These are phyloP conservation scores for Salix arbutifolia DNA, from an alignment of 345 rosid genomes.

Conservation along the genomic window DNA sequence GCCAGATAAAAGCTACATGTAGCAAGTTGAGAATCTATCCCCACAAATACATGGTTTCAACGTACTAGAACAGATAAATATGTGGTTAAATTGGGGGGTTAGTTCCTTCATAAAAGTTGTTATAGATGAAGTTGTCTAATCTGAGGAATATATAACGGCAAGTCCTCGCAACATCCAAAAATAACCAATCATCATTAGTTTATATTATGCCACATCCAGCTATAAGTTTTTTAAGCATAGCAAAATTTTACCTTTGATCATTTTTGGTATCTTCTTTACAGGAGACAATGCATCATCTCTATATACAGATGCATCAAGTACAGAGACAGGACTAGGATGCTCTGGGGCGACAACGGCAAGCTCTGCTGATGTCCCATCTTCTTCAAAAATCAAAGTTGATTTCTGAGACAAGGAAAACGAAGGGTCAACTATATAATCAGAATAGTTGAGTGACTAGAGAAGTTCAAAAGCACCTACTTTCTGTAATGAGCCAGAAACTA, in stretches of 20 bases:
- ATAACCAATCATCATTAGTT: neutral
- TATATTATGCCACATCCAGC: neutral
- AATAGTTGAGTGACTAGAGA: neutral
- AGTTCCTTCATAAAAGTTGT: neutral
- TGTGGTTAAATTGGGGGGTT: neutral
- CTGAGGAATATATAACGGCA: neutral
- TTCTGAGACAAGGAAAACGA: slow-evolving; percentile 36
- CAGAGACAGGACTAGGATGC: slow-evolving; percentile 87
- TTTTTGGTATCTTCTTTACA: slow-evolving; percentile 37
- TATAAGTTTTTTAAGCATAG: neutral
- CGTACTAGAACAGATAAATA: neutral
- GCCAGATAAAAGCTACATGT: neutral
- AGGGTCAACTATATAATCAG: slow-evolving; percentile 14
- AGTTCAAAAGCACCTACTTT: slow-evolving; percentile 41
- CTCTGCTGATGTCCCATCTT: slow-evolving; percentile 45
- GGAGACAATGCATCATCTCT: slow-evolving; percentile 64
- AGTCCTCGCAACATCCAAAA: neutral
- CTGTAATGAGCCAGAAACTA: slow-evolving; percentile 41
- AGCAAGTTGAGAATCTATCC: neutral
- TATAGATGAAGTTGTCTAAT: neutral
- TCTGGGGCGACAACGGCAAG: slow-evolving; percentile 46
- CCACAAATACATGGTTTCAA: neutral
- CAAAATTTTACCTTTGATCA: slow-evolving; percentile 38
- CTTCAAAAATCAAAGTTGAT: slow-evolving; percentile 41
- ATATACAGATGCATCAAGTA: slow-evolving; percentile 56